phyloP scores from a whole-genome alignment of 345 rosid species.

The Cardamine resedifolia region DNA sequence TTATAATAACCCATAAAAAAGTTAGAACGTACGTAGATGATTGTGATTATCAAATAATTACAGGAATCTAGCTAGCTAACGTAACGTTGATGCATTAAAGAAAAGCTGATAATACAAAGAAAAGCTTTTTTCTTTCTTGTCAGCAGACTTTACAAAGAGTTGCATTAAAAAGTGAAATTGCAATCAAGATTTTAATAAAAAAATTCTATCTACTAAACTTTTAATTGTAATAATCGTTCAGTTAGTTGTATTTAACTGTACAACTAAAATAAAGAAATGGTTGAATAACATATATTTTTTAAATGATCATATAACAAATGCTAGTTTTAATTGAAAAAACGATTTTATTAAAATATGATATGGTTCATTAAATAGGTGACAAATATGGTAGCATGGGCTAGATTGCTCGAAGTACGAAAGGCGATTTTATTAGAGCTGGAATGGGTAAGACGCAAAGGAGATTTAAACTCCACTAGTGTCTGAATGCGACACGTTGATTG shows the following conservation, averaged over 20 bases:
- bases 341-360: not conserved
- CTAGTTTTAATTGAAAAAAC: not conserved
- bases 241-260: not conserved
- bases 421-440: slow-evolving; percentile 1
- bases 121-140: no score
- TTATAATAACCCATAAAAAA: no score
- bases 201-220: not conserved
- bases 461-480: not conserved
- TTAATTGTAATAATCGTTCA: not conserved
- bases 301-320: not conserved
- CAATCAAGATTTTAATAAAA: no score
- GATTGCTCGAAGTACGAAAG: not conserved
- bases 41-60: not conserved
- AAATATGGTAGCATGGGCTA: not conserved
- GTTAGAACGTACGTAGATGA: not conserved
- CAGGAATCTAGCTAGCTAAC: not conserved
- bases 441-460: not conserved
- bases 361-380: not conserved
- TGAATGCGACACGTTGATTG: not conserved
- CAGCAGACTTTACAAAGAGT: no score
- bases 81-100: not conserved
- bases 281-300: not conserved
- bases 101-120: not conserved
- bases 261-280: not conserved
- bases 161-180: not conserved